Conservation (phyloP, 139 green algal species). For the Pseudopediastrum boryanum region DNA sequence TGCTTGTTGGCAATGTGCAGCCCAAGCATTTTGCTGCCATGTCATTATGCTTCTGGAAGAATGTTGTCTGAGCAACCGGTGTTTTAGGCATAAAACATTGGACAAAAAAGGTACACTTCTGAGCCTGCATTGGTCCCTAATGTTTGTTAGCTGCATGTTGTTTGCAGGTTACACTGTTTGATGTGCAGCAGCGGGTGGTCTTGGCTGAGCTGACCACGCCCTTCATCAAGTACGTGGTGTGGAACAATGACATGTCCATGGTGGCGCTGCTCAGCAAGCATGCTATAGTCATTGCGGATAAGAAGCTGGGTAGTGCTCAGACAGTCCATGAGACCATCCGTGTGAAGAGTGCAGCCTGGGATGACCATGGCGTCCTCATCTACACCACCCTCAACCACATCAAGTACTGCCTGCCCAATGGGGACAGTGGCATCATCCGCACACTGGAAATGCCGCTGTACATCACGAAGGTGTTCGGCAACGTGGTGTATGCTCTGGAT, state of each 20-base stretch:
- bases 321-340: conserved; percentile 96
- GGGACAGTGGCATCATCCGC: conserved; percentile 96
- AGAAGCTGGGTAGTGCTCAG: conserved; percentile 84
- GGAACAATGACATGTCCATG: conserved; percentile 91
- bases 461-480: conserved; percentile 78
- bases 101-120: no score
- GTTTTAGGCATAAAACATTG: no score
- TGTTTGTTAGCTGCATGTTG: background rate
- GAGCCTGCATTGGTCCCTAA: background rate
- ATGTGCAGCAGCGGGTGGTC: conserved; percentile 94
- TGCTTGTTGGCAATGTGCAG: no score
- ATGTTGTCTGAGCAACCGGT: no score
- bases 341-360: conserved; percentile 86
- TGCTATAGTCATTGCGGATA: conserved; percentile 95
- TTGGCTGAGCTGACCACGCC: conserved; percentile 90
- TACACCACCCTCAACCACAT: conserved; percentile 99
- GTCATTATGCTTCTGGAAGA: no score
- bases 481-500: conserved; percentile 92
- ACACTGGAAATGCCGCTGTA: conserved; percentile 98
- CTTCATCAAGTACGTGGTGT: conserved; percentile 98
- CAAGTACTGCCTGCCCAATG: conserved; percentile 99
- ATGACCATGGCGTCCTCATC: conserved; percentile 95
- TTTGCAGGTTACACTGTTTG: conserved; percentile 89
- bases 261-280: conserved; percentile 98
- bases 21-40: no score